Base-by-base conservation (phyloP, 1,284 basidiomycete genomes). In the Ganoderma resinaceum region DNA sequence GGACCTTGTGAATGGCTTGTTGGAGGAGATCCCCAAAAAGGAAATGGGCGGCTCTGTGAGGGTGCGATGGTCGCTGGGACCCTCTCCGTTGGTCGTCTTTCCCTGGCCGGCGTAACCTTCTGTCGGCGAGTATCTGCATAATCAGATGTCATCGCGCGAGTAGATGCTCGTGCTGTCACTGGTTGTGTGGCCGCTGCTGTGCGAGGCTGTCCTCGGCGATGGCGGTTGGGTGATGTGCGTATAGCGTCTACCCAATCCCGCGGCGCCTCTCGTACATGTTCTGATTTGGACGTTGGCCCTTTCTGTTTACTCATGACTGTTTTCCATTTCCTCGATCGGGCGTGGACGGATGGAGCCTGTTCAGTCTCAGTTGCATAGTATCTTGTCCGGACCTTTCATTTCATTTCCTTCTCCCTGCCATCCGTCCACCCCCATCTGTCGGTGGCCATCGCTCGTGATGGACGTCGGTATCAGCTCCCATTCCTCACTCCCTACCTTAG, bases 251-350 rank as follows among this genome's bases (percentile, higher is more conserved):
- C 37, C 37, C 26, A 46, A 23, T 57, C 38, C 12, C 58, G 14
- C 33, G 52, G 59, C 57, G 65, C 63, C 52, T 66, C 61, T 68
- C 62, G 52, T 62, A 43, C n/a, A 58, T 42, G 14, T 72, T 70
- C 71, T 72, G 71, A 72, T 70, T 37, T 61, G 65, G 66, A 66
- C 67, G 33, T 65, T 62, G 71, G 71, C 70, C 71, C 58, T 60
- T 72, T 70, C 63, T 70, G 66, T 72, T 66, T 59, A 49, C 46
- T 49, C 46, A 26, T 38, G 37, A 38, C 43, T n/a, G 12, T 67
- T 46, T 12, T 23, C 29, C 43, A 11, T 66, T 55, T 23, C 46
- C 23, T 49, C 43, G 11, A n/a, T 62, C 57, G 60, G 55, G 68
- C 40, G 64, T 66, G 65, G 60, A 52, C 64, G 60, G 55, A 55